phyloP scores from a whole-genome alignment of 2,329 filamentous ascomycete genomes.

The Talaromyces marneffei region DNA sequence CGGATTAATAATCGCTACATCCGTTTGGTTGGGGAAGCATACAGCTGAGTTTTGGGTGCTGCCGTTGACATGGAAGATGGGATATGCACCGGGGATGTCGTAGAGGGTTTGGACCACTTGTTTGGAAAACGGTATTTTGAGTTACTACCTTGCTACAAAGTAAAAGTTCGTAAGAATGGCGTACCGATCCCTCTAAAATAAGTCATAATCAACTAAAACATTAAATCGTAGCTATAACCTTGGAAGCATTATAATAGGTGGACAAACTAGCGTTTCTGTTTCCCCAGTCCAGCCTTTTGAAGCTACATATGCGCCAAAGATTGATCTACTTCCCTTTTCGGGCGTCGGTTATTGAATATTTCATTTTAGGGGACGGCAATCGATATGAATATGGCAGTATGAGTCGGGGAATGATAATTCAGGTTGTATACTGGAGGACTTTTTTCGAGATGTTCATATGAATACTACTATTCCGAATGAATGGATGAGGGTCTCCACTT shows the following conservation, averaged over 20 bases:
- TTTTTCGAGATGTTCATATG: neutral
- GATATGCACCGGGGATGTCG: neutral
- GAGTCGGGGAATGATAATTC: neutral
- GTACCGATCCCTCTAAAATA: no score
- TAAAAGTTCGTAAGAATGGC: no score
- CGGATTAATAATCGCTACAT: neutral
- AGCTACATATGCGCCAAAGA: neutral
- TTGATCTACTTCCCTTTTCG: neutral
- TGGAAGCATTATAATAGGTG: neutral
- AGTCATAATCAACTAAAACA: no score
- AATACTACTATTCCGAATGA: no score
- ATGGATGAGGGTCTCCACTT: neutral
- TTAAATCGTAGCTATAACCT: no score
- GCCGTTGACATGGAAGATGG: neutral
- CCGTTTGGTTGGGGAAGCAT: neutral
- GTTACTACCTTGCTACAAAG: no score
- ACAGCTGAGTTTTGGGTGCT: neutral
- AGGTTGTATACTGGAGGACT: neutral
- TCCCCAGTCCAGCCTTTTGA: neutral
- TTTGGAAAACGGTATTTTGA: neutral
- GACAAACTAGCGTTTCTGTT: neutral
- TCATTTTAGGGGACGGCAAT: neutral
- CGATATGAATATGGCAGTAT: neutral
- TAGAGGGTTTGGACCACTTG: neutral
- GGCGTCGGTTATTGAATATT: neutral